A percentile compares a stretch with the other conserved stretches of the same genome.
These are phyloP conservation scores for Solanum virginianum DNA, from an alignment of 257 asterid genomes.

Conservation along the genomic window DNA sequence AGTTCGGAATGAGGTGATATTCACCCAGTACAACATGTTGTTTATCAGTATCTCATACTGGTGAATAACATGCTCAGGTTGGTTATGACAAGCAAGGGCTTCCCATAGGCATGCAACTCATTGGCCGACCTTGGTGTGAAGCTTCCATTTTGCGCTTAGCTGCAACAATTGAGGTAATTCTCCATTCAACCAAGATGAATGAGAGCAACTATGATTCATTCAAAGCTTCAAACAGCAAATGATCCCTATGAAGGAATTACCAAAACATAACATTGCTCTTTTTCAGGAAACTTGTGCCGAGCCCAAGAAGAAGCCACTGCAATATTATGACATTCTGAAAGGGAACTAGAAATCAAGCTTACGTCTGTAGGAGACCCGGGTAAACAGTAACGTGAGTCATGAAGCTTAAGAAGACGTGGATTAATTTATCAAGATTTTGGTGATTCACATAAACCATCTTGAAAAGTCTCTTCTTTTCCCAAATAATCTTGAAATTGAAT, in stretches of 20 bases:
- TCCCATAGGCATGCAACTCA: slow-evolving; percentile 82
- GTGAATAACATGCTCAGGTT: slow-evolving; percentile 25
- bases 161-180: slow-evolving; percentile 65
- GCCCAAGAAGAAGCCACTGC: slow-evolving; percentile 64
- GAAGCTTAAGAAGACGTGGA: background rate
- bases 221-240: background rate
- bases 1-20: background rate
- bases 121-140: slow-evolving; percentile 96
- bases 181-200: background rate
- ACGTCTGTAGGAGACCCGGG: background rate
- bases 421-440: background rate
- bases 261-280: background rate
- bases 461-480: background rate
- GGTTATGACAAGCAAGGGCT: slow-evolving; percentile 94
- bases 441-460: background rate
- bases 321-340: slow-evolving; percentile 58
- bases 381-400: background rate
- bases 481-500: background rate
- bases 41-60: background rate
- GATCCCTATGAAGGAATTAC: background rate
- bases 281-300: slow-evolving; percentile 53
- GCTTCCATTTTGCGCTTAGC: slow-evolving; percentile 83
- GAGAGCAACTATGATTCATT: background rate
- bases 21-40: background rate
- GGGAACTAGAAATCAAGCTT: slow-evolving; percentile 29